Percentiles rank a stretch among this genome's conserved stretches.
phyloP scores from a whole-genome alignment of 2,329 filamentous ascomycete species.

The Fusarium sp. region DNA sequence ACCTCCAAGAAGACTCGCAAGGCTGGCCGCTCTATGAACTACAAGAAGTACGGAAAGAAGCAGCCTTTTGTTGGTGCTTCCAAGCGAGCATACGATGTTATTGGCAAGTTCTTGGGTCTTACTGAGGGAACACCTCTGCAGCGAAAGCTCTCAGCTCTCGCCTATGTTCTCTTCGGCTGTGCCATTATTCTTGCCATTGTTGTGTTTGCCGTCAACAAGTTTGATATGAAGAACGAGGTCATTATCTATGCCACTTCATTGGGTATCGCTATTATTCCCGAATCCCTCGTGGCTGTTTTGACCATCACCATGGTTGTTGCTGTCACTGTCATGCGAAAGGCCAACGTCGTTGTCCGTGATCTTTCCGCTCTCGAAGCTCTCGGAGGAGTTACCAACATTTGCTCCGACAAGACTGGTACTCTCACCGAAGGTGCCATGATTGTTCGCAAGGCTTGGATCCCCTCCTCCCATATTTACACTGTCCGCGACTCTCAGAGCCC shows the following conservation, averaged over 20 bases:
- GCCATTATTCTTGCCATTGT: conserved; percentile 71
- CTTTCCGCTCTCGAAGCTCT: conserved; percentile 77
- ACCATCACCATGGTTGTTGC: conserved; percentile 79
- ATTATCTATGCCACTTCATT: conserved; percentile 71
- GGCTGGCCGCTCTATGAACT: conserved; percentile 67
- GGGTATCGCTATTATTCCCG: conserved; percentile 73
- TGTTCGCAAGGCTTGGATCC: conserved; percentile 75
- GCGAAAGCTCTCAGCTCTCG: conserved; percentile 81
- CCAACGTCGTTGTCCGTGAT: conserved; percentile 75
- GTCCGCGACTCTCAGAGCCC: conserved; percentile 73
- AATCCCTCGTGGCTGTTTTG: conserved; percentile 75
- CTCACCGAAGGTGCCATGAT: conserved; percentile 79
- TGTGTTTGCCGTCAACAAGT: conserved; percentile 70
- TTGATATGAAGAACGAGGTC: conserved; percentile 64
- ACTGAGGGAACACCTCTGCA: conserved; percentile 82
- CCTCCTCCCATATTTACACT: conserved; percentile 67
- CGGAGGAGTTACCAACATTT: conserved; percentile 79
- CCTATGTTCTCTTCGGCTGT: conserved; percentile 80
- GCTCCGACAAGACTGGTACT: conserved; percentile 80
- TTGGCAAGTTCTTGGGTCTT: conserved; percentile 71
- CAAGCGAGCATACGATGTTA: conserved; percentile 62
- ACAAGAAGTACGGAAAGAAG: conserved; percentile 65
- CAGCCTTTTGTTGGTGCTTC: conserved; percentile 62
- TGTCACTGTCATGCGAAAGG: conserved; percentile 73
- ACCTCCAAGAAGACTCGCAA: conserved; percentile 67